Percentiles rank a stretch among this genome's conserved stretches.
Conservation (phyloP, 169 alveolate genomes). For the Nephromyces sp. region DNA sequence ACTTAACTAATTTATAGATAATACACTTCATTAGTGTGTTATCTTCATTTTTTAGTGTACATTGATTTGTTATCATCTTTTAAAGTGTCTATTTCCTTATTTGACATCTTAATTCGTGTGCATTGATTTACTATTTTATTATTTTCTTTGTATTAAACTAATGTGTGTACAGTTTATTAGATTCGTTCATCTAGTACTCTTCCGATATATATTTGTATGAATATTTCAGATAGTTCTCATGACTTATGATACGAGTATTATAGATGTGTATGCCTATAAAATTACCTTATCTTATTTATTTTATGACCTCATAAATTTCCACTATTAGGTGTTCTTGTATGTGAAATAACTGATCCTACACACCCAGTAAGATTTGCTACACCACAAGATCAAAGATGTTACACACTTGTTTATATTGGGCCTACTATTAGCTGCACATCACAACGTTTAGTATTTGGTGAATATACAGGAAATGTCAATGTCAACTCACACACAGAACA, state of each 20-base stretch:
- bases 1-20: not conserved
- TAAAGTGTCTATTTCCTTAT: no score
- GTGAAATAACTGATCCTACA: conserved; percentile 62
- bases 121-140: no score
- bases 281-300: conserved; percentile 15
- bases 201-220: not conserved
- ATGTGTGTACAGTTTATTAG: no score
- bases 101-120: no score
- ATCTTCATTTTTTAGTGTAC: not conserved
- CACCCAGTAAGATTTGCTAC: conserved; percentile 73
- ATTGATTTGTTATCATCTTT: no score
- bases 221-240: not conserved
- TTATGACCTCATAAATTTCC: conserved; percentile 45
- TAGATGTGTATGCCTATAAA: not conserved
- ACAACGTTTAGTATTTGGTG: conserved; percentile 64
- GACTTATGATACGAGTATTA: not conserved
- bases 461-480: conserved; percentile 68
- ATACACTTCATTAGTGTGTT: not conserved
- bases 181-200: not conserved
- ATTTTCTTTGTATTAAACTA: no score
- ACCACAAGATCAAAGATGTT: conserved; percentile 67
- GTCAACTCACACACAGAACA: conserved; percentile 36
- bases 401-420: conserved; percentile 68
- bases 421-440: conserved; percentile 36
- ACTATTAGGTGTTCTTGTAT: conserved; percentile 55